Evolutionary conservation across 352 stramenopile species (phyloP), one percentile per base, ranked within the genome.

Genomic region (Globisporangium yorkense): DNA sequence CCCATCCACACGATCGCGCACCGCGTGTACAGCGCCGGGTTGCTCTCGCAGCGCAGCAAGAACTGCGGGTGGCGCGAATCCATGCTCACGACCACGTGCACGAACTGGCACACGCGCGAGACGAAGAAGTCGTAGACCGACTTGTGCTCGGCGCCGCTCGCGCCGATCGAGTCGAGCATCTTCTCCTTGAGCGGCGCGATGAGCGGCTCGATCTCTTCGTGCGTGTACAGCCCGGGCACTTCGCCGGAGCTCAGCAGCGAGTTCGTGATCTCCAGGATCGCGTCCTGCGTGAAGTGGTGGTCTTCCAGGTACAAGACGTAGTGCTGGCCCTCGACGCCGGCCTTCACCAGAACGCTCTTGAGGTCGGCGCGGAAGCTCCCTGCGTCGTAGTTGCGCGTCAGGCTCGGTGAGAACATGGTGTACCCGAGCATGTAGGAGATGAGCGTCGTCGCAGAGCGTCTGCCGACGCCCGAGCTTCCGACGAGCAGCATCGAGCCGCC

Each of bases 121-220:
- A 98, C 74, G 55, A 98, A 98, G 62, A 96, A 97, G 50, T 98
- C 92, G 61, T 96, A 97, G 24, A 96, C 84, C 0, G 88, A 97
- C n/a, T 82, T 77, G 48, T 94, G 68, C 33, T 77, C 65, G 21
- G 69, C 61, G 8, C 67, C 67, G 31, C 59, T 73, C 2, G 58
- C 59, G 5, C 82, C 80, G 15, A 87, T 84, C n/a, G 67, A 77
- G 24, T 97, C 84, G 12, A 97, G 75, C 76, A 96, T 94, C 40
- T 92, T 78, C 54, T 97, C 89, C 48, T 97, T 96, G 2, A 98
- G 66, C 18, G 80, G 84, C 3, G 82, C 58, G 21, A 98, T 88
- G n/a, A 96, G 66, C 12, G 90, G 84, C 62, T 97, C 93, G 33
- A 98, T 89, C 65, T 98, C 94, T 63, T 98, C 92, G 60, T 97